phyloP scores from a whole-genome alignment of 352 stramenopile species.

The Globisporangium cylindrosporum region DNA sequence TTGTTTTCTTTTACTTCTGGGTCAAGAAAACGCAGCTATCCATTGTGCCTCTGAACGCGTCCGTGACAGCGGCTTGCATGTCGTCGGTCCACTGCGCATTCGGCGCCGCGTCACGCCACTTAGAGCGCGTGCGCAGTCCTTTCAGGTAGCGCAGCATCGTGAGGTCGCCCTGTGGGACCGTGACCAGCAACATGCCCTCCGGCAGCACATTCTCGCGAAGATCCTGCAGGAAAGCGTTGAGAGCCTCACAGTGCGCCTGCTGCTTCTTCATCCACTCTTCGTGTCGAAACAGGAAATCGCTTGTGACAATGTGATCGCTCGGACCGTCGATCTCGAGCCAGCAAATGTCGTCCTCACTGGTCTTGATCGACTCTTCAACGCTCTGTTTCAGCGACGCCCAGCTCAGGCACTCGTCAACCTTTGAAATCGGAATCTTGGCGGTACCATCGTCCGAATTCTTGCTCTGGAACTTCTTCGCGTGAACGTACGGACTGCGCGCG shows the following conservation, averaged over 20 bases:
- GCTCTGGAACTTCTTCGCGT: conserved; percentile 29
- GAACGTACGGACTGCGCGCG: conserved; percentile 46
- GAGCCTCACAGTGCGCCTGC: conserved; percentile 36
- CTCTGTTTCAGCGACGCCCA: conserved; percentile 35
- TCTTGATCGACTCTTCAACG: conserved; percentile 25
- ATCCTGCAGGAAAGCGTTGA: conserved; percentile 49
- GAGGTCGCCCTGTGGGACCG: conserved; percentile 71
- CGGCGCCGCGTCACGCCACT: conserved; percentile 60
- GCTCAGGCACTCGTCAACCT: conserved; percentile 30
- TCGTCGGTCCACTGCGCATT: conserved; percentile 38
- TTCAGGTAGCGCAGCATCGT: conserved; percentile 72
- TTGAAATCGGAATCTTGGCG: conserved; percentile 13
- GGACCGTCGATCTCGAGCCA: conserved; percentile 75
- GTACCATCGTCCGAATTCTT: neutral
- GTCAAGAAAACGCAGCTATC: conserved; percentile 77
- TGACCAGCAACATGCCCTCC: conserved; percentile 54
- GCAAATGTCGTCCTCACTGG: conserved; percentile 43
- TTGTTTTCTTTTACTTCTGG: conserved; percentile 36
- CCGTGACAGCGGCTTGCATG: conserved; percentile 59
- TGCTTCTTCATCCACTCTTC: conserved; percentile 69
- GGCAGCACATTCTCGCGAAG: conserved; percentile 41
- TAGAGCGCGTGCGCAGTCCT: conserved; percentile 64
- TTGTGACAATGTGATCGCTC: conserved; percentile 28
- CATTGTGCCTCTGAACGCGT: conserved; percentile 66
- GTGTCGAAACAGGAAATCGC: conserved; percentile 63